Conservation (phyloP, 2,329 filamentous ascomycete genomes). For the Ramularia endophylla region DNA sequence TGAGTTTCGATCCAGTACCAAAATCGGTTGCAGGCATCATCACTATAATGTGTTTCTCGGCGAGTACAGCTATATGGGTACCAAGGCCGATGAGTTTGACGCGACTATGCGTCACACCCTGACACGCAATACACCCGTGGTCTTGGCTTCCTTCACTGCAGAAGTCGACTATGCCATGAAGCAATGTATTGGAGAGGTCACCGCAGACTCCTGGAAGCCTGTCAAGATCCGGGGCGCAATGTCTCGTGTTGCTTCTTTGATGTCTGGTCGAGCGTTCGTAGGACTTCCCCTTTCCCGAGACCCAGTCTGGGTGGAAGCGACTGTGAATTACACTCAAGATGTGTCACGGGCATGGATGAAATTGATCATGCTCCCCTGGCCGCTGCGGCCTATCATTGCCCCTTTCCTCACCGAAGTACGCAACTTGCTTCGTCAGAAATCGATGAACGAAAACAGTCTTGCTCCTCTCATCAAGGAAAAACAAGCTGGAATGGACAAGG, state of each 20-base stretch:
- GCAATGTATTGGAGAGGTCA: not conserved
- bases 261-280: constrained; percentile 12
- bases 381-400: not conserved
- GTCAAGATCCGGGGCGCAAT: constrained; percentile 11
- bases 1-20: too few relatives aligned
- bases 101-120: not conserved
- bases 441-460: constrained; percentile 9
- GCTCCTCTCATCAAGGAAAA: not conserved
- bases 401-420: constrained; percentile 7
- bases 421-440: constrained; percentile 6
- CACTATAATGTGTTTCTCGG: not conserved
- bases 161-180: not conserved
- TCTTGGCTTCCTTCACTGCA: not conserved
- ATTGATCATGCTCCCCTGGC: not conserved
- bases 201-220: constrained; percentile 4
- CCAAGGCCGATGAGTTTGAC: constrained; percentile 1
- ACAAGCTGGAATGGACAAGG: constrained; percentile 2
- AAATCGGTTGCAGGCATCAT: too few relatives aligned
- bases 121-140: not conserved
- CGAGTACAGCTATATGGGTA: not conserved
- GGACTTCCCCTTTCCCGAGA: constrained; percentile 9
- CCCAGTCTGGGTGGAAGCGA: constrained; percentile 10
- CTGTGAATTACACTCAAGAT: constrained; percentile 11
- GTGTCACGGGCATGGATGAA: constrained; percentile 1
- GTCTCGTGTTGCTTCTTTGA: constrained; percentile 9